Base-by-base conservation (phyloP, 1,284 basidiomycete species). In the Dichomitus squalens region DNA sequence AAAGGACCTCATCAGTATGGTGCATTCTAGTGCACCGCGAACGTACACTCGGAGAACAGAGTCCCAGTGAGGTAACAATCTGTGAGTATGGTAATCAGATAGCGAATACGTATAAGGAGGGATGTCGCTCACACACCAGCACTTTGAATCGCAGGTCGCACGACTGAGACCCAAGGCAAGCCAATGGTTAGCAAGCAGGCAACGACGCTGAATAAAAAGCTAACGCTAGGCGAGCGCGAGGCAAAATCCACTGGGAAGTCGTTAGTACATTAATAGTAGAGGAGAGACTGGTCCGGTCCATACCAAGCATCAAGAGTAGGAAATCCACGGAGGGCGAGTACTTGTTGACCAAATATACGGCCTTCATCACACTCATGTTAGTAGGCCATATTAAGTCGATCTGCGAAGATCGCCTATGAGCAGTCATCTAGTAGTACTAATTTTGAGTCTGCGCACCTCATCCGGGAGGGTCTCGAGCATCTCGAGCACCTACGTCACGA, bases 301-400 rank as follows among this genome's bases (percentile, higher is more conserved):
- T 7, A 49, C 34, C 48, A 7, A 36, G 14, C 34, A 51, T 5
- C 35, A n/a, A 21, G n/a, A 51, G 35, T 8, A 18, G n/a, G 8
- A 38, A 39, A 14, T 51, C 49, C 16, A 31, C 8, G 4, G 39
- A 14, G 8, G 29, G 25, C 0, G 49, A 38, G 18, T 51, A 51
- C 38, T 51, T 51, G 27, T 51, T 51, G n/a, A 51, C 27, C 25
- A 51, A 27, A 36, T 51, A 51, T 12, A 51, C 27, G 8, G 27
- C 14, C 38, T 51, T 51, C 49, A 51, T 33, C 25, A 51, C 11
- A 14, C 25, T 39, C 36, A 38, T 38, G n/a, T 29, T 51, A n/a
- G 38, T 31, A 12, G 49, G 38, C 49, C 49, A 51, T 14, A 51
- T 40, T 14, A 51, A 12, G n/a, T 36, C 49, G 49, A 51, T 40